Base-by-base conservation (phyloP, 352 stramenopile species). In the Pythium coloratum region DNA sequence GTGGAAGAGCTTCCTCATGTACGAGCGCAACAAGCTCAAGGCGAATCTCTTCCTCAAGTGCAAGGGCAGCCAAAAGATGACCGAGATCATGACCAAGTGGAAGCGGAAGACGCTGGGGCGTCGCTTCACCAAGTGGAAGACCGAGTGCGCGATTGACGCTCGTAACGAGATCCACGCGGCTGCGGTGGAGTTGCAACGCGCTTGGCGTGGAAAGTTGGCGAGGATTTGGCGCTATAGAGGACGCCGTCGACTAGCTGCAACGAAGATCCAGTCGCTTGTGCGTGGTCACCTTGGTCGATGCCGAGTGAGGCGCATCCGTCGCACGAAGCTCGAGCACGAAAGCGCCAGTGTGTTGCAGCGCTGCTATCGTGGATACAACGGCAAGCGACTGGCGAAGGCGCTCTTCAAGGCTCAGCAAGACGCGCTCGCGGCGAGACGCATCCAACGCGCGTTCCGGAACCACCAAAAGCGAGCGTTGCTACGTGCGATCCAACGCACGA, bases 11-110 rank as follows among this genome's bases (percentile, higher is more conserved):
- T 91, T 90, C 57, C 74, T 81, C 38, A 67, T 82, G 55, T 94
- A 86, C 67, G 77, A 91, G 57, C 77, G 79, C 58, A 93, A 93
- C 72, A 92, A 95, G 49, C 51, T 85, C 30, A 84, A 89, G 13
- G 88, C 88, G 0, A 86, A 91, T 54, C 72, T 82, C 68, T 95
- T 93, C 54, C 75, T 96, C 55, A 94, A 95, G 64, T 90, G 84
- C 73, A 96, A 96, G 49, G 88, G 75, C 28, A 83, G 76, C 34
- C 79, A 91, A 57, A 89, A 91, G 56, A 69, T 96, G 67, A 71
- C 75, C 8, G 75, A 71, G 34, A 81, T 96, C 71, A 84, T 96
- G 71, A 76, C 55, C 30, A 86, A 72, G 42, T 90, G 84, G 78
- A 77, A 74, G 55, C 80, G 78, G 28, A 88, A 82, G 33, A 76